A percentile compares a stretch with the other conserved stretches of the same genome.
phyloP scores from a whole-genome alignment of 2,329 filamentous ascomycete genomes.

The Aspergillus cejpii region DNA sequence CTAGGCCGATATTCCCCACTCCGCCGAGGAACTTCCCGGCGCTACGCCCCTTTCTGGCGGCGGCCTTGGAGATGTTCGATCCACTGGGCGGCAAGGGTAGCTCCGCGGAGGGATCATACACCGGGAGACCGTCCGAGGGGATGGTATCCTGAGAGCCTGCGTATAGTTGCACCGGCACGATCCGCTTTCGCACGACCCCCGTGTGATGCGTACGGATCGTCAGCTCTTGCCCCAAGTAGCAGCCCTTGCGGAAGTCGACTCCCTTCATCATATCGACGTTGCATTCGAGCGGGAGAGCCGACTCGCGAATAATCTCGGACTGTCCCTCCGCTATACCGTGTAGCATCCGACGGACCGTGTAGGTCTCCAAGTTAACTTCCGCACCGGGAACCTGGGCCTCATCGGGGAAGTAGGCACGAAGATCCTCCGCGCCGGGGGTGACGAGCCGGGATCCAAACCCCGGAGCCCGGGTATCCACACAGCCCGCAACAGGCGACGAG shows the following conservation, averaged over 20 bases:
- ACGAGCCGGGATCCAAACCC: constrained; percentile 37
- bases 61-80: constrained; percentile 50
- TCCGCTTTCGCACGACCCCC: constrained; percentile 83
- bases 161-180: constrained; percentile 75
- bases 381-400: constrained; percentile 40
- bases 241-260: constrained; percentile 91
- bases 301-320: constrained; percentile 63
- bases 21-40: constrained; percentile 75
- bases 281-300: constrained; percentile 74
- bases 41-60: constrained; percentile 53
- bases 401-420: constrained; percentile 28
- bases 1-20: constrained; percentile 79
- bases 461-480: constrained; percentile 37
- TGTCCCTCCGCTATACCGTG: constrained; percentile 81
- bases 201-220: constrained; percentile 93
- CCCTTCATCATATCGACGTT: constrained; percentile 82
- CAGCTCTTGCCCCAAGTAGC: constrained; percentile 93
- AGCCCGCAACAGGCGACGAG: constrained; percentile 27
- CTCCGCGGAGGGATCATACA: constrained; percentile 27
- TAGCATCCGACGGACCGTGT: constrained; percentile 70
- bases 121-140: constrained; percentile 45
- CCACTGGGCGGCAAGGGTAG: constrained; percentile 32
- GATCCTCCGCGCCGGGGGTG: constrained; percentile 32
- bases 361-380: constrained; percentile 52
- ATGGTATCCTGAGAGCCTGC: constrained; percentile 39